Percentiles rank a stretch among this genome's conserved stretches.
phyloP scores from a whole-genome alignment of 768 basidiomycete species.

The Xerocomus brunneocitrinus region DNA sequence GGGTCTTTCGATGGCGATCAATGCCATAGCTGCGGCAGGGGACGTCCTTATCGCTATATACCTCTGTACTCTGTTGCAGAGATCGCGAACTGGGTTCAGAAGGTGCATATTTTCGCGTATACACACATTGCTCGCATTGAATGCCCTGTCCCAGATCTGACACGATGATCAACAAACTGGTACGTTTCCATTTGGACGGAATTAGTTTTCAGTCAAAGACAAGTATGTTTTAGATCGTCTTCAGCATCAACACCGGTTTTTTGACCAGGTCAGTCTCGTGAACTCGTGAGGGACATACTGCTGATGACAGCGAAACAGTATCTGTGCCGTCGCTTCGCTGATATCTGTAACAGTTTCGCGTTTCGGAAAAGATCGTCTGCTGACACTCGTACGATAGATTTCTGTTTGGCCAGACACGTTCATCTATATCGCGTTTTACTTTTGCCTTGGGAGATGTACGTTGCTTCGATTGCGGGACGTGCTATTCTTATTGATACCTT shows the following conservation, averaged over 20 bases:
- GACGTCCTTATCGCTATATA: conserved; percentile 50
- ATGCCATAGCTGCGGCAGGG: conserved; percentile 48
- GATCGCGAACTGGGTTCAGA: conserved; percentile 50
- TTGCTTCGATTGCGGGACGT: conserved; percentile 1
- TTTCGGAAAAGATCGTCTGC: not conserved
- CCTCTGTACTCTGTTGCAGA: conserved; percentile 45
- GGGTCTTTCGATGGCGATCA: conserved; percentile 49
- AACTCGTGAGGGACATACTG: no score
- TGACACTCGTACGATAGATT: conserved; percentile 36
- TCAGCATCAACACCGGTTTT: conserved; percentile 44
- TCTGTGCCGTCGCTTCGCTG: conserved; percentile 56
- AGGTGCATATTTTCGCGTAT: conserved; percentile 24
- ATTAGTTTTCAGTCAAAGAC: not conserved
- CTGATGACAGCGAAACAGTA: conserved; percentile 20
- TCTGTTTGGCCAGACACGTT: conserved; percentile 47
- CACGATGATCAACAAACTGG: conserved; percentile 49
- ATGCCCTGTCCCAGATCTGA: conserved; percentile 35
- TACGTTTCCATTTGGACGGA: conserved; percentile 1
- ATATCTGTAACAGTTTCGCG: conserved; percentile 39
- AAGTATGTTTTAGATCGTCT: conserved; percentile 37
- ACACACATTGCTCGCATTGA: not conserved
- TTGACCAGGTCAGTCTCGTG: conserved; percentile 21
- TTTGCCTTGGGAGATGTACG: conserved; percentile 58
- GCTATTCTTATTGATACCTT: not conserved
- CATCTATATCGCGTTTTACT: conserved; percentile 61